Evolutionary conservation across 108 stramenopile species (phyloP), one percentile per base, ranked within the genome.

Genomic region (Stephanodiscus triporus): DNA sequence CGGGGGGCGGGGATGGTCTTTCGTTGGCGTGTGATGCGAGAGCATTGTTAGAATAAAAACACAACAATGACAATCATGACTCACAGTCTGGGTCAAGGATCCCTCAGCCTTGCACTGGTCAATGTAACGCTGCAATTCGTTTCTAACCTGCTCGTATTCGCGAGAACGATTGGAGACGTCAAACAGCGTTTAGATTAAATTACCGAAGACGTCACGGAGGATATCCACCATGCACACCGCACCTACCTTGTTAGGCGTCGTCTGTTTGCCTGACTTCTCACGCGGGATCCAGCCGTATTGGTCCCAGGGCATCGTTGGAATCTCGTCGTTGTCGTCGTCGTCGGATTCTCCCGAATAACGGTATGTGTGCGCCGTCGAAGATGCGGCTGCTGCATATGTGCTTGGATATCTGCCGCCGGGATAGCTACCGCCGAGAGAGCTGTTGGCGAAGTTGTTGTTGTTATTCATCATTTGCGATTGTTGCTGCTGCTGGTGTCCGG

Each of bases 41-140:
- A 26, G 19, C 23, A 27, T 54, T 27, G 26, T 0, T 27, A 54
- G 53, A 27, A 54, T 11, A 4, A 11, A 54, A 27, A 26, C 4
- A 23, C 13, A 26, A 11, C 4, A 27, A 54, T 1, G 23, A 26
- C 7, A 26, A 3, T 0, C 24, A 11, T 9, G 2, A 54, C 53
- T 54, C 53, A 54, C 30, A 7, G 73, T 76, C 53, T 79, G 73
- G 26, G 66, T 83, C 63, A 19, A 42, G 9, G 77, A 43, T 17
- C 70, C 70, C 22, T 78, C 70, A 19, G 63, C 55, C 45, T 72
- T 72, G 54, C 78, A 79, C 32, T 67, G 34, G 54, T 83, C 82
- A 61, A 83, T 77, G 49, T 83, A 83, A 20, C 63, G 51, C 47
- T 75, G 77, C 4, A 83, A 65, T 38, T 83, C 77, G 32, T 43